Conservation (phyloP, 129 eudicot species). For the Pseudognaphalium luteoalbum region DNA sequence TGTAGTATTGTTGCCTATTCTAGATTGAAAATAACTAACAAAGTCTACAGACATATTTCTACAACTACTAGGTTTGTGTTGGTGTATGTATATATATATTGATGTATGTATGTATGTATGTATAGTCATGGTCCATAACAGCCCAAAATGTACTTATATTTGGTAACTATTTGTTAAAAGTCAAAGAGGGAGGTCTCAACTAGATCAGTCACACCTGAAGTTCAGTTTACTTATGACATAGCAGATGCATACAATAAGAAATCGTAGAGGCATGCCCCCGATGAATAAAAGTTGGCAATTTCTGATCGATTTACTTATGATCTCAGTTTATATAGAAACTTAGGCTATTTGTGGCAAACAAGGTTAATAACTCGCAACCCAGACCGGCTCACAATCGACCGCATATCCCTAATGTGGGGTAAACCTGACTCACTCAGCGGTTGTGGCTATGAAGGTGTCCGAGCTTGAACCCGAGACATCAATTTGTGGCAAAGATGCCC, state of each 20-base stretch:
- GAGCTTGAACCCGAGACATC: too few relatives aligned
- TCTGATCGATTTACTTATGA: not conserved
- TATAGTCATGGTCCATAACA: too few relatives aligned
- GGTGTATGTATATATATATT: too few relatives aligned
- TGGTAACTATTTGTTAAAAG: not conserved
- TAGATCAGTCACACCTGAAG: conserved; percentile 11
- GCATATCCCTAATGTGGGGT: too few relatives aligned
- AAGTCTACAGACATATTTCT: not conserved
- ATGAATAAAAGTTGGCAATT: not conserved
- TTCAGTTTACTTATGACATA: not conserved
- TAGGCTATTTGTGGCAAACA: not conserved
- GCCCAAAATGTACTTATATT: too few relatives aligned
- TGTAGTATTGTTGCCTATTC: not conserved
- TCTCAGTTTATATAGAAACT: not conserved
- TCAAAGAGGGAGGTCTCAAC: not conserved
- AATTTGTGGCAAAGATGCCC: too few relatives aligned
- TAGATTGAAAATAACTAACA: not conserved
- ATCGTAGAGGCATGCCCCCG: not conserved
- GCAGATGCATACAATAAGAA: not conserved
- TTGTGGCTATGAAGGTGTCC: too few relatives aligned
- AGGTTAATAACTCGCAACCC: too few relatives aligned
- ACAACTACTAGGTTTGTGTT: not conserved
- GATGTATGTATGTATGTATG: too few relatives aligned
- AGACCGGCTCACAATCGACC: too few relatives aligned
- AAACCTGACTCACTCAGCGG: too few relatives aligned